Base-by-base conservation (phyloP, 2,329 filamentous ascomycete species). In the Myotisia sp. region DNA sequence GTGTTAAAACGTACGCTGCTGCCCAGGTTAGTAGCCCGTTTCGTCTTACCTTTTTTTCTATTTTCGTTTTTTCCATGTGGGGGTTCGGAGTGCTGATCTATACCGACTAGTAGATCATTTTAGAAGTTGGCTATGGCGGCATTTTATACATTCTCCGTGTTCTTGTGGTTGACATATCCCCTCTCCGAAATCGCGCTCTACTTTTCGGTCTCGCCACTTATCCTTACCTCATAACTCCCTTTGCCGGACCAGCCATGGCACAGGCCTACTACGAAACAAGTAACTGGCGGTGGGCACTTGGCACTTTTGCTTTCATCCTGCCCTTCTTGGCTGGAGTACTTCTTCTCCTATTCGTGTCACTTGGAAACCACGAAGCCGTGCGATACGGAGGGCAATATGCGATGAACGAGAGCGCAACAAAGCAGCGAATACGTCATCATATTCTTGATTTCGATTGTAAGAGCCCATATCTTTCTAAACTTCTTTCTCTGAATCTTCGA, bases 201-300 rank as follows among this genome's bases (percentile, higher is more conserved):
- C 66, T 71, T 46, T 64, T 71, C 33, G 71, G 70, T 0, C 64
- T 74, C 39, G 61, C 65, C 19, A 60, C 56, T 8, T 71, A 72
- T 0, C 74, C 74, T 1, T 73, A 70, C 44, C 69, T 79, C 37
- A 63, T 67, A 43, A 75, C 71, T 6, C 66, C 67, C 1, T 78
- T 65, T 51, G 55, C 67, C 34, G 63, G 67, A 10, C 62, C 66
- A 0, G 59, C 56, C 18, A 60, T 69, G 31, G 64, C 66, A 1
- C 48, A 64, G 14, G 53, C 54, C 1, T 37, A 74, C 43, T 50
- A 68, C 24, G 43, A 55, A 0, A n/a, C n/a, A n/a, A n/a, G n/a
- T n/a, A n/a, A n/a, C n/a, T n/a, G n/a, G n/a, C n/a, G n/a, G n/a
- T n/a, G n/a, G n/a, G 22, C 22, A 9, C 22, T 24, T 24, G 22